Conservation (phyloP, 306 rosid genomes). For the Inga oerstediana region DNA sequence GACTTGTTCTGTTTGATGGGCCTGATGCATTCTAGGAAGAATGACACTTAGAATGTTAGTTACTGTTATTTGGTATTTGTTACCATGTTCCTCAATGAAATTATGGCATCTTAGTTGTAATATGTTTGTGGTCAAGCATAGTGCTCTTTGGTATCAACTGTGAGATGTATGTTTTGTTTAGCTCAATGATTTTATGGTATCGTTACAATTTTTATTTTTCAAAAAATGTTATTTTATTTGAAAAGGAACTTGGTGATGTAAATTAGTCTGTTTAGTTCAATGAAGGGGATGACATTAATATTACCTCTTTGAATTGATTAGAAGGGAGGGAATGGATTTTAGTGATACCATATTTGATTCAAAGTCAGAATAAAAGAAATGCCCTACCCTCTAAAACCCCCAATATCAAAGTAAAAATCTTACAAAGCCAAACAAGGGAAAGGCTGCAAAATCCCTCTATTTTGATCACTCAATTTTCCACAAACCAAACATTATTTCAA, state of each 20-base stretch:
- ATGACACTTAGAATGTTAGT: neutral
- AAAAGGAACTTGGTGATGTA: neutral
- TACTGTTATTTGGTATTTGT: neutral
- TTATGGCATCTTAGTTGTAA: neutral
- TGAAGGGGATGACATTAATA: neutral
- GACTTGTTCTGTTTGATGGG: conserved; percentile 4
- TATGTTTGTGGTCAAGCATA: neutral
- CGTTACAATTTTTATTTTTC: neutral
- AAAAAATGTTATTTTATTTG: too few species aligned
- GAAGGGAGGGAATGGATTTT: neutral
- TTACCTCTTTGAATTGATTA: too few species aligned
- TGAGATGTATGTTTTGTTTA: conserved; percentile 28
- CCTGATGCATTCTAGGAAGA: neutral
- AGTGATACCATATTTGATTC: too few species aligned
- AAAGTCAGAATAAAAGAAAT: too few species aligned
- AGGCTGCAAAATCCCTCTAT: too few species aligned
- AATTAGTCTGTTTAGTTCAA: neutral
- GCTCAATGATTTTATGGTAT: neutral
- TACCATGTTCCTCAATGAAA: neutral
- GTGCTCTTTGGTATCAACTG: neutral
- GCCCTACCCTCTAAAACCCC: too few species aligned
- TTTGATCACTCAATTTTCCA: too few species aligned
- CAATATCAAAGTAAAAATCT: too few species aligned
- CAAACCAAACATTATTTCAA: too few species aligned
- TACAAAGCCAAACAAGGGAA: too few species aligned